A percentile compares a stretch with the other conserved stretches of the same genome.
phyloP scores from a whole-genome alignment of 768 basidiomycete genomes.

The Suillus brevipes region DNA sequence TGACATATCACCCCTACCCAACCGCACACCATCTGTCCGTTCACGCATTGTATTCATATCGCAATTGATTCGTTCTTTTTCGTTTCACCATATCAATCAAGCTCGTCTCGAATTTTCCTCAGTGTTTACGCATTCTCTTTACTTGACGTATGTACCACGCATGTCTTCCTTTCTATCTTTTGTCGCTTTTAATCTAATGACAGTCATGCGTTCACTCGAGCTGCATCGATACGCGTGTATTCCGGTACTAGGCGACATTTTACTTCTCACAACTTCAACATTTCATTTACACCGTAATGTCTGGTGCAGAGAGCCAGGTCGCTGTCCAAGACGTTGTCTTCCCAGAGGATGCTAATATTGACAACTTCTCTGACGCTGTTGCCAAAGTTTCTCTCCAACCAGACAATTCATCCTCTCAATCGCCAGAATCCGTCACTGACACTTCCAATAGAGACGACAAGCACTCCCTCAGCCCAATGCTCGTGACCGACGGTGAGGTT shows the following conservation, averaged over 20 bases:
- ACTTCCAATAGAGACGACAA: constrained; percentile 32
- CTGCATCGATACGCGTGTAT: too few relatives aligned
- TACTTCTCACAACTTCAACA: constrained; percentile 13
- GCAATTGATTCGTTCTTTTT: too few relatives aligned
- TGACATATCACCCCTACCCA: background rate
- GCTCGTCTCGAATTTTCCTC: too few relatives aligned
- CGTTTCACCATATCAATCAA: too few relatives aligned
- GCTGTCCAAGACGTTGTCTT: background rate
- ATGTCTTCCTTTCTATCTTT: too few relatives aligned
- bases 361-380: constrained; percentile 32
- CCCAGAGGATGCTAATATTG: constrained; percentile 22
- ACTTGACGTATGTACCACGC: too few relatives aligned
- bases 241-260: constrained; percentile 8
- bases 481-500: constrained; percentile 66
- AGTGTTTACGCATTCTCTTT: too few relatives aligned
- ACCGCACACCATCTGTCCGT: too few relatives aligned
- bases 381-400: constrained; percentile 34
- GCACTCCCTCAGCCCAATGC: constrained; percentile 45
- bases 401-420: constrained; percentile 8
- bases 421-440: constrained; percentile 20
- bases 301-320: constrained; percentile 25
- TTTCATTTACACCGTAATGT: constrained; percentile 31
- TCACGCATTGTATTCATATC: too few relatives aligned
- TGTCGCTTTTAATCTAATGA: too few relatives aligned
- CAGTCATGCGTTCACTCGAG: too few relatives aligned